Base-by-base conservation (phyloP, 2,329 filamentous ascomycete species). In the Colletotrichum tropicale region DNA sequence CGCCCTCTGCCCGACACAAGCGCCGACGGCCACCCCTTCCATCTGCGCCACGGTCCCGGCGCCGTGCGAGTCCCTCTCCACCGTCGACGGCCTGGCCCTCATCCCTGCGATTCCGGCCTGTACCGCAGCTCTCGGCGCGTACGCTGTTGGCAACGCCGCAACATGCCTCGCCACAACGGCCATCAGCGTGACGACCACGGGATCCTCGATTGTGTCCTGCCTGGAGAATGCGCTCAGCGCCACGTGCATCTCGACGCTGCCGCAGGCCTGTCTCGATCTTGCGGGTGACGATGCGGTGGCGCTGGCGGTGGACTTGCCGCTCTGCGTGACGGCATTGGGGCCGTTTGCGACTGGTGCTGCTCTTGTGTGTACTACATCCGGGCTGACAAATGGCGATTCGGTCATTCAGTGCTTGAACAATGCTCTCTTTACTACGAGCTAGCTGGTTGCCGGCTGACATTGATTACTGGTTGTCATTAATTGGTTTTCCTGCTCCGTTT, bases 21-120 rank as follows among this genome's bases (percentile, higher is more conserved):
- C n/a, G n/a, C 43, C 43, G 12, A 52, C 43, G 0, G 43, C n/a
- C 0, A 21, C 43, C 3, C 43, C 43, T 4, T 52, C n/a, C 0
- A 6, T 52, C 0, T 52, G 43, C 10, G 43, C n/a, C 43, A 52
- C 43, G 43, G 43, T 52, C 2, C 43, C 43, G 6, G 43, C 43
- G 43, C 43, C 43, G 10, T 52, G 43, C 43, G n/a, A 52, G 43
- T 52, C 43, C 43, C 43, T 52, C 6, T 52, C 43, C 0, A 8
- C 43, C 43, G 43, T 52, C 0, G 43, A 52, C 43, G 43, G n/a
- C 0, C n/a, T 52, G 0, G 43, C 43, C 1, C 6, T 52, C 4
- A 52, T 52, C 43, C 43, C 43, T 6, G 43, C 43, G 43, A 52
- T 52, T 0, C n/a, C 43, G n/a, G 43, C 43, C n/a, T 52, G 43